Evolutionary conservation across 805 yeast species (phyloP).

Genomic region (Grigorovia transvaalensis): DNA sequence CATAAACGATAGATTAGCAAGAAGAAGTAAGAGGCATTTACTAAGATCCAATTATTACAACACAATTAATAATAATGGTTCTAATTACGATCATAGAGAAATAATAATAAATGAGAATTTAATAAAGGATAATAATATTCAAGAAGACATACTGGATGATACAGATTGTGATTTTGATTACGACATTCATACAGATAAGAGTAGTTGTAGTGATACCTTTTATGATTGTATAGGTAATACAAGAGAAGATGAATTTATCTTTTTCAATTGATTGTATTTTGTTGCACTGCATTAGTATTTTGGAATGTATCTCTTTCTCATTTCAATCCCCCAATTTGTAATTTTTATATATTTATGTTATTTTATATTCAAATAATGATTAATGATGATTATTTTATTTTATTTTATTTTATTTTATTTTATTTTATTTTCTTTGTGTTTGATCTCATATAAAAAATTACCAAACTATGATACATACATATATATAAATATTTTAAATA

Average conservation of each 20-base stretch:
- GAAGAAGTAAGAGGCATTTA: neutral
- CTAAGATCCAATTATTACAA: neutral
- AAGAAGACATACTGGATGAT: neutral
- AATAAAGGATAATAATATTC: neutral
- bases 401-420: too few relatives aligned
- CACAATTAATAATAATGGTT: neutral
- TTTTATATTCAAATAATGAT: neutral
- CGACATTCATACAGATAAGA: neutral
- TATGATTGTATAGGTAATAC: neutral
- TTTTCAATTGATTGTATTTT: neutral
- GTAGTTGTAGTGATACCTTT: neutral
- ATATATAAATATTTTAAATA: too few relatives aligned
- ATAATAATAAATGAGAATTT: neutral
- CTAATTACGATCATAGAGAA: neutral
- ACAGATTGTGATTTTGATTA: neutral
- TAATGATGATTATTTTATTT: neutral
- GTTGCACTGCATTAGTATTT: neutral
- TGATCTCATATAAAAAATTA: too few relatives aligned
- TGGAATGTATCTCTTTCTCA: neutral
- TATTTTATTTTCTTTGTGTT: too few relatives aligned
- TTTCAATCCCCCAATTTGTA: neutral
- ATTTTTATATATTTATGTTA: too few relatives aligned
- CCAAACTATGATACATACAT: too few relatives aligned
- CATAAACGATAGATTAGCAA: conserved; percentile 14
- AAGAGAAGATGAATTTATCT: neutral